Base-by-base conservation (phyloP, 2,329 filamentous ascomycete species). In the Hypoxylon sp. region DNA sequence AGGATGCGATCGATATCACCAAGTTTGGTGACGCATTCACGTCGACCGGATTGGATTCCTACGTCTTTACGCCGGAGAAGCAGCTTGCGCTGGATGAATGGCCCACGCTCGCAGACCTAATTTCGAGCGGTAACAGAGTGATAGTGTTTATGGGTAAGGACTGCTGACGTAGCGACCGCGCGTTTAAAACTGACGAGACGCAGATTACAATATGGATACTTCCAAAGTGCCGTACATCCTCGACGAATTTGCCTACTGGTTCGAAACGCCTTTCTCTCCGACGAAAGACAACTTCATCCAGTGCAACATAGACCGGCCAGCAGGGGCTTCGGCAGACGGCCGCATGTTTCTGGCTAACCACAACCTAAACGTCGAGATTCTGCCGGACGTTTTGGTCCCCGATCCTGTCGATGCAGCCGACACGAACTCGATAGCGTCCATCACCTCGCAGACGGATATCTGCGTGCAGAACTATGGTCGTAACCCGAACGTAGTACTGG, bases 191-290 rank as follows among this genome's bases (percentile, higher is more conserved):
- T 77, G 54, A 77, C 45, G 51, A 4, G 0, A 32, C 3, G 24
- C 84, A 88, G 91, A 93, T 76, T 92, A 85, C 70, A 73, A 83
- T 52, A 75, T 81, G 61, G 80, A 87, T 65, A 80, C 78, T 1
- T 76, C 72, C 30, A 75, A 80, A 51, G 84, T 87, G n/a, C 80
- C 85, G 24, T 91, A 89, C 73, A 86, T 92, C 56, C 80, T 91
- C 58, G 81, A 86, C 73, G 84, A 91, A 74, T 91, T 89, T 73
- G 78, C 80, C 22, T 88, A 87, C 77, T 85, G 90, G 69, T 93
- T 91, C 80, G 92, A 95, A 76, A 95, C 91, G 45, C 82, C 85
- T 0, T 94, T 85, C 78, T 87, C 91, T 68, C 87, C 89, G 65
- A 85, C 83, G 1, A 79, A 85, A 51, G 77, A 83, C 0, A 80